phyloP scores from a whole-genome alignment of 768 basidiomycete genomes.

The Kwoniella sp. region DNA sequence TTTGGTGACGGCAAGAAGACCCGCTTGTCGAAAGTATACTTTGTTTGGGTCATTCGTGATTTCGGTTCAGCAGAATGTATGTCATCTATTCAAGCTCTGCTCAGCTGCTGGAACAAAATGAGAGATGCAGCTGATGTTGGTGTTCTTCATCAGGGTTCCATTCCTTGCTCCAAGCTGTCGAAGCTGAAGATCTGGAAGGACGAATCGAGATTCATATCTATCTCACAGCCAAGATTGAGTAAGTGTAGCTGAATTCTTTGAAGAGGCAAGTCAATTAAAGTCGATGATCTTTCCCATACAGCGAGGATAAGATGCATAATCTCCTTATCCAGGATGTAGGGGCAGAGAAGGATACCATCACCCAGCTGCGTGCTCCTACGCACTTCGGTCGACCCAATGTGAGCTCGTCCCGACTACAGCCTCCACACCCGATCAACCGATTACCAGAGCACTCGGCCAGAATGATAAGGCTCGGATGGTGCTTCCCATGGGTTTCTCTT shows the following conservation, averaged over 20 bases:
- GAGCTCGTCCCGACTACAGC: slow-evolving; percentile 5
- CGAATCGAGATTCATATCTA: slow-evolving; percentile 88
- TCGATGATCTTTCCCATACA: slow-evolving; percentile 12
- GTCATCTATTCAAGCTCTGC: slow-evolving; percentile 3
- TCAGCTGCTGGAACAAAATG: not conserved
- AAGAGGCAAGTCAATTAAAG: not conserved
- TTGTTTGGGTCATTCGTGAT: slow-evolving; percentile 94
- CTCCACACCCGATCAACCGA: not conserved
- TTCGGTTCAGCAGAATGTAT: slow-evolving; percentile 63
- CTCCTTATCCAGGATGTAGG: slow-evolving; percentile 92
- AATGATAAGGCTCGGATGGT: no score
- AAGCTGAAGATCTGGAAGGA: slow-evolving; percentile 83
- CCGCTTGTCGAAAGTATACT: slow-evolving; percentile 77
- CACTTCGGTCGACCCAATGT: slow-evolving; percentile 85
- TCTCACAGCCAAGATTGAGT: slow-evolving; percentile 81
- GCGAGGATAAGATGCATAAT: slow-evolving; percentile 87
- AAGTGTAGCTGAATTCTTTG: not conserved
- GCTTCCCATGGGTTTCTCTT: no score
- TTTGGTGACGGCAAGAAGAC: slow-evolving; percentile 71
- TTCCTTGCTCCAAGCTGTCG: slow-evolving; percentile 85
- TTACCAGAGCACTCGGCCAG: no score
- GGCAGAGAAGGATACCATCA: slow-evolving; percentile 88
- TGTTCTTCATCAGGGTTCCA: slow-evolving; percentile 76
- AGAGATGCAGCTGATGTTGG: no score
- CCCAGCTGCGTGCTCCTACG: slow-evolving; percentile 82